A percentile compares a stretch with the other conserved stretches of the same genome.
Evolutionary conservation across 2,329 filamentous ascomycete species (phyloP).

Genomic region (Pezicula rhizophila): DNA sequence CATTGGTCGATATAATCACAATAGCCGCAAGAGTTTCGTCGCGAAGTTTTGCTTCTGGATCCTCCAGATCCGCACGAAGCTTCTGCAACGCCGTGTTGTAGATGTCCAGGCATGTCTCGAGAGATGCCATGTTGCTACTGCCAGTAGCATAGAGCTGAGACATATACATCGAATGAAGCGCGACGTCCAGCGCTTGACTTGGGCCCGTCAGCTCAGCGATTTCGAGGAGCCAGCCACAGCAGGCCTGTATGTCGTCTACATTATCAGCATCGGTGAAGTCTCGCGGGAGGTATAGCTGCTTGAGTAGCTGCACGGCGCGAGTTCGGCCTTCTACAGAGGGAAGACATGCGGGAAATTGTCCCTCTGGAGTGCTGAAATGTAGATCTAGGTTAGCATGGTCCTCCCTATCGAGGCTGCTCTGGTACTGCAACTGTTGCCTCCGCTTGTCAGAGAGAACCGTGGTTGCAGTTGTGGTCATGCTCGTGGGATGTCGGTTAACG

Average conservation of each 20-base stretch:
- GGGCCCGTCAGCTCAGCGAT: neutral
- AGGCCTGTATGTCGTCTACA: neutral
- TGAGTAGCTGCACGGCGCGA: constrained; percentile 3
- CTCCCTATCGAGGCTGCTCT: too few relatives aligned
- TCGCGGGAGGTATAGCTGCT: constrained; percentile 6
- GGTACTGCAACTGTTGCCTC: too few relatives aligned
- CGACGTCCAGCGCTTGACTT: constrained; percentile 5
- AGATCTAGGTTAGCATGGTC: neutral
- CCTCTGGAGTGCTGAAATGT: neutral
- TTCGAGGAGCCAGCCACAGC: constrained; percentile 2
- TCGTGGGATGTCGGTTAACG: too few relatives aligned
- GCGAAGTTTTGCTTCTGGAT: neutral
- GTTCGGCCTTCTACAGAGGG: neutral
- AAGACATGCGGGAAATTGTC: neutral
- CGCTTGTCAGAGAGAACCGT: too few relatives aligned
- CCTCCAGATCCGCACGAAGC: constrained; percentile 1
- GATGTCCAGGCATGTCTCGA: constrained; percentile 1
- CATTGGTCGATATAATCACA: constrained; percentile 3
- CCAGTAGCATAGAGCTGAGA: constrained; percentile 3
- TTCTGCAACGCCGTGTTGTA: constrained; percentile 6
- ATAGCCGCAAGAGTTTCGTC: constrained; percentile 5
- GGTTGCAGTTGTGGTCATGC: too few relatives aligned
- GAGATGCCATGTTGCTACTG: neutral
- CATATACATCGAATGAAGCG: constrained; percentile 6
- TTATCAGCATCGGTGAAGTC: neutral